Evolutionary conservation across 2,329 filamentous ascomycete species (phyloP).

Genomic region (Scedosporium aurantiacum): DNA sequence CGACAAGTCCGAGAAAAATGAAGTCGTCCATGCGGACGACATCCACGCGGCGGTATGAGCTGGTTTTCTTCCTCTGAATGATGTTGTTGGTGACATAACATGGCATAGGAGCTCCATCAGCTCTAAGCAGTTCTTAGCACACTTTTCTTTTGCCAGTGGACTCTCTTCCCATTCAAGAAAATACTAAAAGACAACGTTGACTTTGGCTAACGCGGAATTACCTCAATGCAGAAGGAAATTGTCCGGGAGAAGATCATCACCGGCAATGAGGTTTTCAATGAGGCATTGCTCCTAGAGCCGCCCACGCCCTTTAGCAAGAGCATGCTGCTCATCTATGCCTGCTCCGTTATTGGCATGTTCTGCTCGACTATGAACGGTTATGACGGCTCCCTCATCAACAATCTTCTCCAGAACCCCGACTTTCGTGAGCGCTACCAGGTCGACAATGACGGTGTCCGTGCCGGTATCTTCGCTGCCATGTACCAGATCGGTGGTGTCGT

Average conservation of each 20-base stretch:
- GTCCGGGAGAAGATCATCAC: slow-evolving; percentile 60
- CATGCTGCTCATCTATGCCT: slow-evolving; percentile 30
- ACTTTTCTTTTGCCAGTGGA: background rate
- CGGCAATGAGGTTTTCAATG: slow-evolving; percentile 26
- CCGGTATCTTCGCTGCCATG: slow-evolving; percentile 39
- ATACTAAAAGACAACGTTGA: background rate
- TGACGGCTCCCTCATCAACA: slow-evolving; percentile 39
- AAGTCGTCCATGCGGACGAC: background rate
- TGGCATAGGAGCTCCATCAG: too few species aligned
- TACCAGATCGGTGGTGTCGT: slow-evolving; percentile 40
- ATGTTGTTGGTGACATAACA: too few species aligned
- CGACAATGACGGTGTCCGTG: slow-evolving; percentile 32
- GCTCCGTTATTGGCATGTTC: slow-evolving; percentile 36
- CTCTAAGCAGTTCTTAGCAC: background rate
- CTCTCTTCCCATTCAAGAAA: background rate
- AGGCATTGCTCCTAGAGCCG: slow-evolving; percentile 43
- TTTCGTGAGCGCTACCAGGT: slow-evolving; percentile 29
- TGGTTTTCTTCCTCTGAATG: background rate
- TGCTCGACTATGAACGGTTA: slow-evolving; percentile 42
- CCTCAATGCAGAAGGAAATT: slow-evolving; percentile 58
- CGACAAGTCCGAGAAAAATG: background rate
- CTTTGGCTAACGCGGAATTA: background rate
- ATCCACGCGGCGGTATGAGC: slow-evolving; percentile 1
- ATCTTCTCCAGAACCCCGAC: slow-evolving; percentile 28
- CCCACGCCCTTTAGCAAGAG: slow-evolving; percentile 27